Conservation (phyloP, 257 asterid genomes). For the Solanum virginianum region DNA sequence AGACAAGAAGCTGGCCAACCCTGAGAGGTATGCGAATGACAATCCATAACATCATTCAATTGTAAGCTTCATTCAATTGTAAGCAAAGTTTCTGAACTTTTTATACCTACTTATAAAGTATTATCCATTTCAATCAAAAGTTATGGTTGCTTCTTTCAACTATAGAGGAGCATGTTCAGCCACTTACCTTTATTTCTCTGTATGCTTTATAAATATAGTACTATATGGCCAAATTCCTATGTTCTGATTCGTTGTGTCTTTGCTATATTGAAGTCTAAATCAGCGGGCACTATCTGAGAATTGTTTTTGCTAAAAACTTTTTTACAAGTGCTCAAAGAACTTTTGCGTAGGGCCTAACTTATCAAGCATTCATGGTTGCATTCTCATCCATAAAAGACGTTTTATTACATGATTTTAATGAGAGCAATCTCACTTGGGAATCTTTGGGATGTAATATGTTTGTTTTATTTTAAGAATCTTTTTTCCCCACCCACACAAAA, state of each 20-base stretch:
- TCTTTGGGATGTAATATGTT: no score
- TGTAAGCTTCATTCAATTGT: neutral
- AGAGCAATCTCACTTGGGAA: neutral
- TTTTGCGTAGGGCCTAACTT: neutral
- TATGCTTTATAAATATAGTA: neutral
- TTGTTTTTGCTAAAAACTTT: neutral
- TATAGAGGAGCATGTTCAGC: neutral
- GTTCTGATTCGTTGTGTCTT: neutral
- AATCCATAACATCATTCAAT: neutral
- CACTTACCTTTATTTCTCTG: neutral
- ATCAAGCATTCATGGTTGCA: neutral
- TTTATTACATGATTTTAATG: neutral
- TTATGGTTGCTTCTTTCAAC: neutral
- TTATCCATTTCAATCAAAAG: neutral
- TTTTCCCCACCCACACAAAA: no score
- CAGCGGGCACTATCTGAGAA: neutral
- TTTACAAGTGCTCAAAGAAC: neutral
- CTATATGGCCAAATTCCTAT: neutral
- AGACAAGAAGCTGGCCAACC: neutral
- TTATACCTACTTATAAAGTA: neutral
- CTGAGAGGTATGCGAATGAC: neutral
- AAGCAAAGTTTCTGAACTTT: neutral
- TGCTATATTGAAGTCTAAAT: neutral
- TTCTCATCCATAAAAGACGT: neutral
- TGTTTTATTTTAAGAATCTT: no score